phyloP scores from a whole-genome alignment of 176 grass and related monocot species.

The Triticum turgidum region DNA sequence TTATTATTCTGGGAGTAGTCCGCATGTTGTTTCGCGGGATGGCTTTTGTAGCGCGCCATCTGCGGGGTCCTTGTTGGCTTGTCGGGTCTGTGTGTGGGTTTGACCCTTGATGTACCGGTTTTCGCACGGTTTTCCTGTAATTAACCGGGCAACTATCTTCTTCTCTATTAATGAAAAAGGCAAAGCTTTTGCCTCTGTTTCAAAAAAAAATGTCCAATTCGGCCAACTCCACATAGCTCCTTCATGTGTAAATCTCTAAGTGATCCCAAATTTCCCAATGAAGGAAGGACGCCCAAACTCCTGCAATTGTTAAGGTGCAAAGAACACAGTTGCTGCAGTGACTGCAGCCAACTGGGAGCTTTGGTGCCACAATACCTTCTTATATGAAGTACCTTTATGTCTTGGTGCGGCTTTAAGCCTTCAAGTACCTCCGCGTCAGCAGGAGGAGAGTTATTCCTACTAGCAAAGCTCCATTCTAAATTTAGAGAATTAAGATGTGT shows the following conservation, averaged over 20 bases:
- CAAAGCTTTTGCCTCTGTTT: too few species aligned
- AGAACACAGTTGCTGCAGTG: background rate
- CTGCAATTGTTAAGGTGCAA: background rate
- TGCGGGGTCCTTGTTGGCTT: too few species aligned
- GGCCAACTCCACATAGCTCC: background rate
- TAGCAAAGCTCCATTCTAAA: background rate
- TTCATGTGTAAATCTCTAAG: constrained; percentile 4
- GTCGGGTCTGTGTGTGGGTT: too few species aligned
- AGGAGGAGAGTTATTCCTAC: background rate
- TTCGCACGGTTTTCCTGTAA: too few species aligned
- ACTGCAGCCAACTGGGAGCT: constrained; percentile 20
- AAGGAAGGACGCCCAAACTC: background rate
- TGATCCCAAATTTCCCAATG: constrained; percentile 22
- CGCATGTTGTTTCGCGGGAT: too few species aligned
- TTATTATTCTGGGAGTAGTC: too few species aligned
- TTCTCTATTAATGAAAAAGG: too few species aligned
- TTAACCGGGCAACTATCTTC: too few species aligned
- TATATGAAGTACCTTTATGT: constrained; percentile 12
- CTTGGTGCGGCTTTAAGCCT: constrained; percentile 15
- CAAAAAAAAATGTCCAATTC: background rate
- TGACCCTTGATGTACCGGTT: too few species aligned
- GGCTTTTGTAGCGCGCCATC: too few species aligned
- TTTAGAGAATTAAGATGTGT: background rate
- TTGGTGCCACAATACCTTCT: constrained; percentile 5
- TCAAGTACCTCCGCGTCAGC: constrained; percentile 11